A percentile compares a stretch with the other conserved stretches of the same genome.
Evolutionary conservation across 1,284 basidiomycete genomes (phyloP).

Genomic region (Melanopsichium pennsylvanicum): DNA sequence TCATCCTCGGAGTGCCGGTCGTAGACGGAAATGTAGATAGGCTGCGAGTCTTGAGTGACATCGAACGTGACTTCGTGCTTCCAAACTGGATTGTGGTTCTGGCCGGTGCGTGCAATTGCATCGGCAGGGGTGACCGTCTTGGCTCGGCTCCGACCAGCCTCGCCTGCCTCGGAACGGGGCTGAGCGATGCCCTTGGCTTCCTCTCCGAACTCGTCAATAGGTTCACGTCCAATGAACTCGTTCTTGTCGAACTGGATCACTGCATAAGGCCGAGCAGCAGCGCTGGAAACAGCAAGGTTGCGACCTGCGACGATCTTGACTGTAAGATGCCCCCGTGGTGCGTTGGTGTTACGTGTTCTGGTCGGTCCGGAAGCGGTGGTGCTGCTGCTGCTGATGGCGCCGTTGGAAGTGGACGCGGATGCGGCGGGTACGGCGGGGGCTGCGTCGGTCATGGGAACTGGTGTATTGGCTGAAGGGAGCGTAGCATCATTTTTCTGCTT

Average conservation of each 20-base stretch:
- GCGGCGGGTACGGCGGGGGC: background rate
- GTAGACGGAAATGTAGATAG: constrained; percentile 88
- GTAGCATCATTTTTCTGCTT: constrained; percentile 37
- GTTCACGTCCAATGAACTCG: constrained; percentile 94
- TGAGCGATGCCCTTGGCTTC: constrained; percentile 82
- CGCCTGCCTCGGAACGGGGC: constrained; percentile 71
- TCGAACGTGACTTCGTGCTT: constrained; percentile 94
- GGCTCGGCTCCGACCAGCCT: constrained; percentile 70
- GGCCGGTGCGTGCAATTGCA: constrained; percentile 26
- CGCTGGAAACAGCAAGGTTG: constrained; percentile 71
- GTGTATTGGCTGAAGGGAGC: background rate
- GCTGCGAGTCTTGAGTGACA: constrained; percentile 88
- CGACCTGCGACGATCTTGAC: constrained; percentile 94
- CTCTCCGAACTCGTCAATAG: constrained; percentile 82
- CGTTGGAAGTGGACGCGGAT: constrained; percentile 15
- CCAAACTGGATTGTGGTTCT: constrained; percentile 90
- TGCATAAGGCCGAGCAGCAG: constrained; percentile 81
- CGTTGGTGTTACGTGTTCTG: constrained; percentile 56
- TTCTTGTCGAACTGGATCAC: constrained; percentile 99
- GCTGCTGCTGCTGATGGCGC: constrained; percentile 1
- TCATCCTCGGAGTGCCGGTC: constrained; percentile 84
- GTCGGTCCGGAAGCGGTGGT: constrained; percentile 1
- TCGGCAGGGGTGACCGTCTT: constrained; percentile 50
- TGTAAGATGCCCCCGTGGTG: constrained; percentile 80
- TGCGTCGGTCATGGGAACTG: constrained; percentile 5